Base-by-base conservation (phyloP, 768 basidiomycete genomes). In the Strobilomyces echinocephalus region DNA sequence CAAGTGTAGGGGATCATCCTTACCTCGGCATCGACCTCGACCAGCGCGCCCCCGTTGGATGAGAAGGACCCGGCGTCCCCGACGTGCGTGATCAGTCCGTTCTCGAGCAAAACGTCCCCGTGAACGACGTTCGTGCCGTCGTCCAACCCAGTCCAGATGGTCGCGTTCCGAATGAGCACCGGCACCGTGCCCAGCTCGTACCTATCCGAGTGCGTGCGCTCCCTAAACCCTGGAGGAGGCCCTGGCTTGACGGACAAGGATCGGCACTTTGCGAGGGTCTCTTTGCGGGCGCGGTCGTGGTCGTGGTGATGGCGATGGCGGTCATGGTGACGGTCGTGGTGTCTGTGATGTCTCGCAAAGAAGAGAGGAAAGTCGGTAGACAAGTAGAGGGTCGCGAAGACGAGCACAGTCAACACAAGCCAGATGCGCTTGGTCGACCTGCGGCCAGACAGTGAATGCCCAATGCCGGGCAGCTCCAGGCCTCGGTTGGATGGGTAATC, bases 81-180 rank as follows among this genome's bases (percentile, higher is more conserved):
- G 18, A 90, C 72, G 28, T 73, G 72, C 46, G 77, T 71, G 55
- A 91, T 77, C 15, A 91, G 49, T 0, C 90, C 89, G 46, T 78
- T 73, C 53, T 85, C 79, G 14, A 92, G 63, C 0, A 85, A 69
- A 4, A 92, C 64, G 49, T 84, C 82, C 0, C 82, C 83, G n/a
- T 70, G 69, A 10, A 85, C 57, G 8, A 84, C 63, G 57, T 87
- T 79, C 6, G 69, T 70, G 1, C 88, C 88, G 31, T 78, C 72
- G 10, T 75, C 59, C 8, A 72, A 68, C 0, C 88, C 91, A 3
- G 89, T 90, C 91, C 91, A 93, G 28, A 92, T 78, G 6, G 79
- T 82, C 10, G 83, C 88, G 63, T 92, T 89, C 53, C 72, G 76
- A 31, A 93, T 74, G 26, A 84, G 70, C 1, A 77, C 73, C 1